phyloP scores from a whole-genome alignment of 371 early-diverging fungal species.

The Mucor lusitanicus region DNA sequence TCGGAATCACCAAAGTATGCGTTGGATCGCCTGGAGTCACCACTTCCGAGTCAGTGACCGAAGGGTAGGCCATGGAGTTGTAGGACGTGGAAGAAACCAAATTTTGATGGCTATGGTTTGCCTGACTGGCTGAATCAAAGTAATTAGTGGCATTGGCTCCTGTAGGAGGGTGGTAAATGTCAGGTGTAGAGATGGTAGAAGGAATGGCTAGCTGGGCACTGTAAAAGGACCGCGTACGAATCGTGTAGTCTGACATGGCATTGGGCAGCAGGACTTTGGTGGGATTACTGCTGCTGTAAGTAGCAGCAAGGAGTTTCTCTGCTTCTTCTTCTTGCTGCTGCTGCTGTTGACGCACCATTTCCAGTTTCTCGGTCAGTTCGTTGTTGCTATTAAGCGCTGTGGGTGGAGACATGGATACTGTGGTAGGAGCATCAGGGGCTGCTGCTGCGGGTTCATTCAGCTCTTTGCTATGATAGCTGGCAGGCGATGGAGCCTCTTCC shows the following conservation, averaged over 20 bases:
- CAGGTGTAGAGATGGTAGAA: constrained; percentile 10
- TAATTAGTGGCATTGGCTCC: not conserved
- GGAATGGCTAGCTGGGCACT: constrained; percentile 25
- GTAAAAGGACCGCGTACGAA: constrained; percentile 17
- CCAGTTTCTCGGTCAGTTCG: constrained; percentile 16
- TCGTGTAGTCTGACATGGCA: not conserved
- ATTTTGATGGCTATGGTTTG: not conserved
- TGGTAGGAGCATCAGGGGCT: not conserved
- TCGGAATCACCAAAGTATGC: not conserved
- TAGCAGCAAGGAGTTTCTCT: constrained; percentile 24
- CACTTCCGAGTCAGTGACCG: constrained; percentile 3
- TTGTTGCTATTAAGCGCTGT: constrained; percentile 1
- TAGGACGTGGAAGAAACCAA: constrained; percentile 1
- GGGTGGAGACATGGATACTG: not conserved
- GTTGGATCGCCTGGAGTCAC: constrained; percentile 3
- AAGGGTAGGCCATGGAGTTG: constrained; percentile 10
- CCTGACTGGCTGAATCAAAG: not conserved
- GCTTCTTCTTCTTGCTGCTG: constrained; percentile 39
- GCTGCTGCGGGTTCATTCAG: not conserved
- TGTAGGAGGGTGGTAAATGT: constrained; percentile 1
- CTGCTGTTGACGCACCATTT: constrained; percentile 26
- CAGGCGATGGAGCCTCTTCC: not conserved
- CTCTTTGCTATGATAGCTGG: not conserved
- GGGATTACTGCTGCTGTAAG: not conserved
- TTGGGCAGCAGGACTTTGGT: not conserved